Conservation (phyloP, 2,329 filamentous ascomycete genomes). For the Fusarium lyarnte region DNA sequence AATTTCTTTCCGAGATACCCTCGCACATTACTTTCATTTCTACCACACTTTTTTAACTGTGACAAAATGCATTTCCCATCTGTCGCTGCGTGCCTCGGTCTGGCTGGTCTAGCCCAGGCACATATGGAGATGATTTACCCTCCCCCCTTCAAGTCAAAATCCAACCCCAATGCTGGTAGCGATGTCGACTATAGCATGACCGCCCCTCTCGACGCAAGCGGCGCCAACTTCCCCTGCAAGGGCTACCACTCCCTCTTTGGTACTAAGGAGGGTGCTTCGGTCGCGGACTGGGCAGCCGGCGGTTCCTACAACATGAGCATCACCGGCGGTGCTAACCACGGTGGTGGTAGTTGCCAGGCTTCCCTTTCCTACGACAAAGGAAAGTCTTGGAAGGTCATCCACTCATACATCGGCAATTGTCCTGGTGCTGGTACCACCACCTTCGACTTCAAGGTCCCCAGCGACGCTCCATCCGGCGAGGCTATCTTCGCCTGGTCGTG, state of each 20-base stretch:
- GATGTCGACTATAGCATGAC: slow-evolving; percentile 78
- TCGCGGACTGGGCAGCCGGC: slow-evolving; percentile 71
- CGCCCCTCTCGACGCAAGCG: slow-evolving; percentile 67
- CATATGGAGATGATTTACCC: slow-evolving; percentile 68
- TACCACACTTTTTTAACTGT: not conserved
- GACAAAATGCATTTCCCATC: slow-evolving; percentile 53
- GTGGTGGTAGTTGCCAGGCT: slow-evolving; percentile 80
- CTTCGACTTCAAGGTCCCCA: slow-evolving; percentile 74
- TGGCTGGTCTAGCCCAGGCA: slow-evolving; percentile 56
- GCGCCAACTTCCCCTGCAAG: slow-evolving; percentile 81
- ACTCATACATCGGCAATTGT: slow-evolving; percentile 66
- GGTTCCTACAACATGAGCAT: slow-evolving; percentile 71
- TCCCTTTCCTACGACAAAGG: slow-evolving; percentile 79
- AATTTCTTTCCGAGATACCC: slow-evolving; percentile 25
- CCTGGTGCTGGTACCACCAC: slow-evolving; percentile 56
- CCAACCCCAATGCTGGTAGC: slow-evolving; percentile 57
- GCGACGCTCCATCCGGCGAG: slow-evolving; percentile 67
- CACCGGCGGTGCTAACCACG: slow-evolving; percentile 69
- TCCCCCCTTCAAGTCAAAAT: slow-evolving; percentile 62
- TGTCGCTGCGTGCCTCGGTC: slow-evolving; percentile 54
- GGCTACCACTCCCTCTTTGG: slow-evolving; percentile 63
- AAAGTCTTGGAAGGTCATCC: slow-evolving; percentile 73
- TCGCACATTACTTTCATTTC: slow-evolving; percentile 3
- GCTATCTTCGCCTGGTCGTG: slow-evolving; percentile 80
- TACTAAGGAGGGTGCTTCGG: slow-evolving; percentile 59